A percentile compares a stretch with the other conserved stretches of the same genome.
phyloP scores from a whole-genome alignment of 1,139 yeast species.

The Yamadazyma dushanensis region DNA sequence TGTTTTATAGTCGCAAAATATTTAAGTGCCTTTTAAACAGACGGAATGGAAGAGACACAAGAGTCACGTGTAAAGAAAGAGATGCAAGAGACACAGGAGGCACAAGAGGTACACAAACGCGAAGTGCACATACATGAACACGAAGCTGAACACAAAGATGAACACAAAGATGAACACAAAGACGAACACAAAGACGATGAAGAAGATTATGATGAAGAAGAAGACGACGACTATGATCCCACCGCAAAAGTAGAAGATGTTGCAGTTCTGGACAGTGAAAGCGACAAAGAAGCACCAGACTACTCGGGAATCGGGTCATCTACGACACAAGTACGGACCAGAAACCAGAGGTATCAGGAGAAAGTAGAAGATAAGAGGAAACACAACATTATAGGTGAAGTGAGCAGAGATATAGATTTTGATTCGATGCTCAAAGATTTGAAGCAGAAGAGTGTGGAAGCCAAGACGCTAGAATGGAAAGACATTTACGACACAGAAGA shows the following conservation, averaged over 20 bases:
- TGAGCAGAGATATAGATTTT: constrained; percentile 30
- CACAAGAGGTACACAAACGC: neutral
- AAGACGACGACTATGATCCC: constrained; percentile 66
- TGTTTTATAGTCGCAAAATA: neutral
- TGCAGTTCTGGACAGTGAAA: constrained; percentile 25
- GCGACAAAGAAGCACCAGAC: constrained; percentile 29
- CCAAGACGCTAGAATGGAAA: constrained; percentile 22
- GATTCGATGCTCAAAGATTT: constrained; percentile 35
- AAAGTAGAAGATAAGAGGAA: constrained; percentile 11
- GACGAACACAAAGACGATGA: neutral
- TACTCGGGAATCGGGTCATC: constrained; percentile 35
- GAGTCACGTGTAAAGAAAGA: neutral
- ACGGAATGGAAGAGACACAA: neutral
- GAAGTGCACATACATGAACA: neutral
- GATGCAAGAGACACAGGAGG: neutral
- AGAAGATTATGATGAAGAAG: constrained; percentile 52
- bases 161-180: neutral
- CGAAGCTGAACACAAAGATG: neutral
- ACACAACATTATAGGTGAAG: constrained; percentile 31
- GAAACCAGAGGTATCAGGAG: constrained; percentile 33
- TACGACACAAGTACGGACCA: constrained; percentile 37
- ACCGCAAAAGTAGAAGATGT: constrained; percentile 25
- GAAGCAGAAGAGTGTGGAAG: constrained; percentile 36
- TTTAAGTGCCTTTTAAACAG: neutral
- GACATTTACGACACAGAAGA: constrained; percentile 17